These are phyloP conservation scores for Lasiodiplodia citricola DNA, from an alignment of 2,329 filamentous ascomycete genomes.

Conservation along the genomic window DNA sequence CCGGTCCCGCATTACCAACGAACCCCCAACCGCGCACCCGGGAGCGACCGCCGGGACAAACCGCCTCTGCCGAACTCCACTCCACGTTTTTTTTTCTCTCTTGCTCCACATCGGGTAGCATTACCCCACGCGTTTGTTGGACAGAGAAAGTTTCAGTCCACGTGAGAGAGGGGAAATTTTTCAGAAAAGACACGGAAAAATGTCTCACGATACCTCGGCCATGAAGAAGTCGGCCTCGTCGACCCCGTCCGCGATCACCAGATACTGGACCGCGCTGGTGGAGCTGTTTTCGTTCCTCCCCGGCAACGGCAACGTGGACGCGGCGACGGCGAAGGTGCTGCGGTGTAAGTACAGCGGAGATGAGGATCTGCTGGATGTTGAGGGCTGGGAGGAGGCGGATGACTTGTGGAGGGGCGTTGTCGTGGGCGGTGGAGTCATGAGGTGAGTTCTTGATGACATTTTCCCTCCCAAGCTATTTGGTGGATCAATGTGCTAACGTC, in stretches of 20 bases:
- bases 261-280: conserved; percentile 6
- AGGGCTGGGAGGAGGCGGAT: conserved; percentile 12
- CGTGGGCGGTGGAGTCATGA: conserved; percentile 13
- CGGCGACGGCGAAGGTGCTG: background rate
- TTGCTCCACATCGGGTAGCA: background rate
- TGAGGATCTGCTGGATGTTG: conserved; percentile 7
- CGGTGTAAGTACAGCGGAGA: conserved; percentile 4
- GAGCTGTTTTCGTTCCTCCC: conserved; percentile 21
- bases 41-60: background rate
- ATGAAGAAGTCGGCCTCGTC: background rate
- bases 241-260: background rate
- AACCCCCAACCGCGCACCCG: background rate
- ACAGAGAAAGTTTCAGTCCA: background rate
- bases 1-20: conserved; percentile 2
- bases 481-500: background rate
- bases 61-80: background rate
- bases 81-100: background rate
- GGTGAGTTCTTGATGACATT: background rate
- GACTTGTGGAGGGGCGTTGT: conserved; percentile 10
- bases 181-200: background rate
- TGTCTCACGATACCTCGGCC: background rate
- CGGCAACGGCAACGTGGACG: background rate
- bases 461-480: background rate
- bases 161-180: background rate
- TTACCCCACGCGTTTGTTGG: background rate